Evolutionary conservation across 495 filamentous ascomycete genomes (phyloP), one percentile per base, ranked within the genome.

Genomic region (Aspergillus steynii): DNA sequence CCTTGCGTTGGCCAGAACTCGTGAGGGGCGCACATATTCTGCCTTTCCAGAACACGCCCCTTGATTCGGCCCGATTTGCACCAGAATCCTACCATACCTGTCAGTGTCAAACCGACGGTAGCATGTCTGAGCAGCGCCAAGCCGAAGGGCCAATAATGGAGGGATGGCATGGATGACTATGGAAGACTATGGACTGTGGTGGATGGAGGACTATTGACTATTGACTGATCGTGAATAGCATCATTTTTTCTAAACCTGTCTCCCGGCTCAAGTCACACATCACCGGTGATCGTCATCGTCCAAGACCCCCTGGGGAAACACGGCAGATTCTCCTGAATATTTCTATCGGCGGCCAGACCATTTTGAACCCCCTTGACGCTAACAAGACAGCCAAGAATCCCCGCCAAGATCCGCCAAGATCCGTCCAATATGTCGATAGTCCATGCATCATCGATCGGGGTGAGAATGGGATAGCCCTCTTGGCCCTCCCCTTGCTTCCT

Each of bases 341-440:
- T 26, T 53, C n/a, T n/a, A 53, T 14, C 34, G 26, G 20, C 34
- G 37, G 37, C 37, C 37, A 42, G 37, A 29, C 32, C 15, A 14
- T 15, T 45, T 9, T 34, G 29, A n/a, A 31, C 53, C 53, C 53
- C 53, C 20, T 55, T 37, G 53, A 45, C 42, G 20, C 29, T 53
- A 31, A 42, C 12, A n/a, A n/a, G n/a, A 42, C 53, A 57, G 65
- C 65, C 65, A 67, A 67, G 65, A 62, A 50, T 14, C n/a, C 48
- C 56, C 57, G 65, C 65, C 65, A 67, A 67, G 65, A 56, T 45
- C n/a, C 46, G 59, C 63, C 63, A 65, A 65, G 63, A 12, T 27
- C 45, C 20, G 4, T 53, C 34, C 51, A 59, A 48, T 59, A 65
- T 61, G 59, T 29, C 34, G 29, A 42, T 12, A 14, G 10, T 46